Evolutionary conservation across 768 basidiomycete genomes (phyloP), one percentile per base, ranked within the genome.

Genomic region (Suillus subalutaceus): DNA sequence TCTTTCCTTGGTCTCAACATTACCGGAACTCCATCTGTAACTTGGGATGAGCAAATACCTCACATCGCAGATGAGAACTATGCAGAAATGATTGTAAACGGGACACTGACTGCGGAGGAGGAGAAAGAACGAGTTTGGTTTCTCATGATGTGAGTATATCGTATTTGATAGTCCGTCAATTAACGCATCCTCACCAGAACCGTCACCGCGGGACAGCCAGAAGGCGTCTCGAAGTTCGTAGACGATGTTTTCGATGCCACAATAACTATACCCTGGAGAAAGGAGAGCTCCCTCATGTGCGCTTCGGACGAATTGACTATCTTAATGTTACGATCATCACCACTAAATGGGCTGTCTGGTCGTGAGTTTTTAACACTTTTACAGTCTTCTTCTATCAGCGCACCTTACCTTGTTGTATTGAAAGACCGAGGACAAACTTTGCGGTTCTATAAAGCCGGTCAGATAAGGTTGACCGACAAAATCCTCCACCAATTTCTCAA

Each of bases 281-380:
- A 26, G 84, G 83, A 12, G 92, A 90, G 73, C 77, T 93, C 18
- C 88, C 87, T 4, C 75, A 92, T 72, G 85, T 96, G 65, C 88
- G 86, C 65, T 96, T 90, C 85, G 95, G 87, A 60, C 88, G 95
- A 67, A 87, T 97, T 65, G 93, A 96, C 80, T 97, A 95, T 76
- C 79, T 94, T 68, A 89, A 90, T 67, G 94, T 96, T 68, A 94
- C 92, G 4, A 78, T 82, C 63, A 77, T 95, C 65, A 96, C 94
- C 65, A 94, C 93, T 2, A 91, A 90, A 73, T 97, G 95, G 95
- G 81, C 75, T 43, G 76, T 96, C 58, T 96, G 93, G 92, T 85
- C 86, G 95, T 95, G 74, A 66, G 88, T 84, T 32, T 70, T 43
- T 16, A n/a, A 6, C 16, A 4, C 60, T 20, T 46, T 48, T n/a